These are phyloP conservation scores for Candida piceae DNA, from an alignment of 805 yeast genomes.

Conservation along the genomic window DNA sequence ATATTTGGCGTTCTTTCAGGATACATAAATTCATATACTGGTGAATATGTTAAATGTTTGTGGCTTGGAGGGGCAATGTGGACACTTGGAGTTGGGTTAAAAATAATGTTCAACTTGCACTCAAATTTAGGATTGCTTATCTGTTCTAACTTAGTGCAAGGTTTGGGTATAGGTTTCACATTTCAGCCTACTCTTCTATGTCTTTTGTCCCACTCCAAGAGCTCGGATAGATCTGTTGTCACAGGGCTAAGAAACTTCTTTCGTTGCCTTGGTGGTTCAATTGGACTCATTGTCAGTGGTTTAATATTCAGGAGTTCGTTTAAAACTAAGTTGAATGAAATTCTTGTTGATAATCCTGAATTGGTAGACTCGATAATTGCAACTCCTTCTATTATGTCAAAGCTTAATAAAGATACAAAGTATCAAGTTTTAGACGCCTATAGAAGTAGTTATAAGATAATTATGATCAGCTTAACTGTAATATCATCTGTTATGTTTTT, in stretches of 20 bases:
- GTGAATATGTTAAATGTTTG: conserved; percentile 33
- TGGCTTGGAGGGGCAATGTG: conserved; percentile 32
- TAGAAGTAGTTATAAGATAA: conserved; percentile 6
- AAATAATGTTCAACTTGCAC: conserved; percentile 27
- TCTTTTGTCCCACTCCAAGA: conserved; percentile 40
- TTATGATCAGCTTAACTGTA: conserved; percentile 13
- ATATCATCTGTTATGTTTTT: conserved; percentile 14
- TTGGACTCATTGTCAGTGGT: conserved; percentile 36
- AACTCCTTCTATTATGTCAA: conserved; percentile 3
- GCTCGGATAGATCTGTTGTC: conserved; percentile 48
- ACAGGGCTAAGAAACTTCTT: conserved; percentile 48
- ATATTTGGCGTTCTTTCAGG: conserved; percentile 41
- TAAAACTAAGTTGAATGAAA: conserved; percentile 1
- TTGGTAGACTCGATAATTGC: conserved; percentile 1
- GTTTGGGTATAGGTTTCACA: conserved; percentile 41
- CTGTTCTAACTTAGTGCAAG: conserved; percentile 32
- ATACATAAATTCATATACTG: conserved; percentile 33
- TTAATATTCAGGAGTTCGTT: conserved; percentile 10
- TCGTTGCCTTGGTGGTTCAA: conserved; percentile 51
- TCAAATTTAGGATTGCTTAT: conserved; percentile 30
- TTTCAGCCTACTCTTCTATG: conserved; percentile 51
- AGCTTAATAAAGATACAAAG: not conserved
- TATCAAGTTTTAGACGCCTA: conserved; percentile 7
- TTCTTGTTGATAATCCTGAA: not conserved
- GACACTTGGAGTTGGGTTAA: conserved; percentile 35